Evolutionary conservation across 495 filamentous ascomycete genomes (phyloP), one percentile per base, ranked within the genome.

Genomic region (Daldinia vernicosa): DNA sequence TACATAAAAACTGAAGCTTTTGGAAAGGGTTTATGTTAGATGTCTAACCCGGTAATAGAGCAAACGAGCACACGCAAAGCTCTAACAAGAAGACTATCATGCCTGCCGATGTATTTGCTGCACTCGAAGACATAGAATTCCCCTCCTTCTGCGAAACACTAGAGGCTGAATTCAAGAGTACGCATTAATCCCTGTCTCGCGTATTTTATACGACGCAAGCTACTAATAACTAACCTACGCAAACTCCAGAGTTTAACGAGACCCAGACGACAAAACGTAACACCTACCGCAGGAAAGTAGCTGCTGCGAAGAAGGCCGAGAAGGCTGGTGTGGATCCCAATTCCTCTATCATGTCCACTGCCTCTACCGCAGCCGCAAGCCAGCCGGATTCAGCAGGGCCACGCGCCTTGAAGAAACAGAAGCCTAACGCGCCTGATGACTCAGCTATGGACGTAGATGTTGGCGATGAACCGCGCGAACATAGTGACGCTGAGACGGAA

Each of bases 11-110:
- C 35, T 5, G 3, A 40, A 56, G 22, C 59, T 28, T 15, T 24
- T 50, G 30, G 30, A 14, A 33, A n/a, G 4, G 22, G 11, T 19
- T 22, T 64, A n/a, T 47, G 19, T 37, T 55, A 60, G 57, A 54
- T 58, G 26, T 32, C 12, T 74, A 32, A 69, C 47, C 6, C 22
- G 11, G 17, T 22, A 63, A 63, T 63, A 96, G 93, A 30, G 92
- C 95, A 45, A 95, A 95, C 78, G 92, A 97, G 74, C 83, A 86
- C 60, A 89, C 91, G 1, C 76, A 81, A 24, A 63, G 81, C 51
- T 86, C 85, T 15, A 87, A 90, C 71, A 92, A 94, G 78, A 95
- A 95, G 77, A 98, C 93, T 11, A 91, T 99, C 66, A 89, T 87
- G 69, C 93, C 95, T 0, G 79, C 86, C 43, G 94, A 98, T 76